A percentile compares a stretch with the other conserved stretches of the same genome.
Evolutionary conservation across 169 alveolate genomes (phyloP).

Genomic region (Cytauxzoon felis): DNA sequence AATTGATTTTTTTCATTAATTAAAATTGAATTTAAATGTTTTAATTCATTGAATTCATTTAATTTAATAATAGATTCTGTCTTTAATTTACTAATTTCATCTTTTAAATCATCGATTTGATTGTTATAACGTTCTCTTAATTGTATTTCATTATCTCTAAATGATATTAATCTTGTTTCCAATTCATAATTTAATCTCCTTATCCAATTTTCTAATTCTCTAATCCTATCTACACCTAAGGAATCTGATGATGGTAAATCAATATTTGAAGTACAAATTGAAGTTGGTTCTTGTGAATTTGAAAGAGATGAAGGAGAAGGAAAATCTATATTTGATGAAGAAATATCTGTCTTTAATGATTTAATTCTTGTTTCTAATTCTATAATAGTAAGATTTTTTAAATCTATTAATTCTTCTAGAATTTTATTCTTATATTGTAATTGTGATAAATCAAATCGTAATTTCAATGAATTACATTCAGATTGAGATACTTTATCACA

Average conservation of each 20-base stretch:
- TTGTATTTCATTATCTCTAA: constrained; percentile 23
- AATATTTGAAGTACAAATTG: not conserved
- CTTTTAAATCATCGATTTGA: constrained; percentile 21
- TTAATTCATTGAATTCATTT: not conserved
- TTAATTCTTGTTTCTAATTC: constrained; percentile 19
- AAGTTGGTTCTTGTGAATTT: not conserved
- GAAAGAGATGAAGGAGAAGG: not conserved
- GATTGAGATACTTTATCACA: constrained; percentile 41
- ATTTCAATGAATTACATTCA: constrained; percentile 15
- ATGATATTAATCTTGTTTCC: constrained; percentile 7
- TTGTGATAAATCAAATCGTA: constrained; percentile 23
- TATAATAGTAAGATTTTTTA: not conserved
- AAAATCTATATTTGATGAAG: not conserved
- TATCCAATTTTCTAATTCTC: not conserved
- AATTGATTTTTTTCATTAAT: not conserved
- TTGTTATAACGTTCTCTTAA: constrained; percentile 12
- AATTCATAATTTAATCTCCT: constrained; percentile 1
- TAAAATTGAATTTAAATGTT: not conserved
- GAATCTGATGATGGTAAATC: no score
- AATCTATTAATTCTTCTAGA: constrained; percentile 41
- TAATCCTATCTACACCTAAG: not conserved
- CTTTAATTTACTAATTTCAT: not conserved
- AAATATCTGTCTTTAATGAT: not conserved
- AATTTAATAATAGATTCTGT: not conserved
- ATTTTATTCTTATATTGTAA: constrained; percentile 23